Percentiles rank a stretch among this genome's conserved stretches.
Evolutionary conservation across 2,329 filamentous ascomycete species (phyloP).

Genomic region (Ophiostoma australiae): DNA sequence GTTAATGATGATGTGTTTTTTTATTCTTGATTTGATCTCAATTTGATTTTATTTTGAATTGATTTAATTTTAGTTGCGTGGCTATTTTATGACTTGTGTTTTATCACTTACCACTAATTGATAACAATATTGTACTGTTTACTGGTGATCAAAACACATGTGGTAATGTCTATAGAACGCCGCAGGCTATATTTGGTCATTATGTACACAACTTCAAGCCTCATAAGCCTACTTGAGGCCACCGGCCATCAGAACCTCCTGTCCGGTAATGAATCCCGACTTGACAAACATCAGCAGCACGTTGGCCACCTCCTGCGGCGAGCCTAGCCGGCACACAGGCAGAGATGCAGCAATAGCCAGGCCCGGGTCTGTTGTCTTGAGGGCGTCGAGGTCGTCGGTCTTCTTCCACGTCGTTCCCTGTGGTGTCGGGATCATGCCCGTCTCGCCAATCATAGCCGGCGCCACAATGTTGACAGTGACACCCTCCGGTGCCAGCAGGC

Average conservation of each 20-base stretch:
- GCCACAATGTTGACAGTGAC: conserved; percentile 22
- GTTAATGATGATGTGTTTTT: not conserved
- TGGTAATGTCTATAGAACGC: not conserved
- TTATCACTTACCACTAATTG: not conserved
- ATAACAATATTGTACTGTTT: too few species aligned
- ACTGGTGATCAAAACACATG: not conserved
- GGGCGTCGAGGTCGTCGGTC: conserved; percentile 18
- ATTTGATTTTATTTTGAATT: not conserved
- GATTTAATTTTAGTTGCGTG: not conserved
- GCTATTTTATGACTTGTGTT: not conserved
- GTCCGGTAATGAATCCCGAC: conserved; percentile 19
- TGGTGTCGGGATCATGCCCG: conserved; percentile 20
- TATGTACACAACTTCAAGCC: not conserved
- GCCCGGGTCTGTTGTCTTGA: conserved; percentile 19
- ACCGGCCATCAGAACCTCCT: conserved; percentile 17
- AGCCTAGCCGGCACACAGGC: conserved; percentile 19
- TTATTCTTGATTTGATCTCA: too few species aligned
- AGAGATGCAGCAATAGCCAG: conserved; percentile 20
- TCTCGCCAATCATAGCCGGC: conserved; percentile 22
- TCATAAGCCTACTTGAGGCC: conserved; percentile 14
- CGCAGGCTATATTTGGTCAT: conserved; percentile 1
- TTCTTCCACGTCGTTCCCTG: conserved; percentile 12
- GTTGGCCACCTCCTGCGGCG: conserved; percentile 21
- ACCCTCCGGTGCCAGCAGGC: conserved; percentile 20
- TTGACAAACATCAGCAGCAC: conserved; percentile 22